Base-by-base conservation (phyloP, 2,329 filamentous ascomycete genomes). In the Nigrograna mackinnonii region DNA sequence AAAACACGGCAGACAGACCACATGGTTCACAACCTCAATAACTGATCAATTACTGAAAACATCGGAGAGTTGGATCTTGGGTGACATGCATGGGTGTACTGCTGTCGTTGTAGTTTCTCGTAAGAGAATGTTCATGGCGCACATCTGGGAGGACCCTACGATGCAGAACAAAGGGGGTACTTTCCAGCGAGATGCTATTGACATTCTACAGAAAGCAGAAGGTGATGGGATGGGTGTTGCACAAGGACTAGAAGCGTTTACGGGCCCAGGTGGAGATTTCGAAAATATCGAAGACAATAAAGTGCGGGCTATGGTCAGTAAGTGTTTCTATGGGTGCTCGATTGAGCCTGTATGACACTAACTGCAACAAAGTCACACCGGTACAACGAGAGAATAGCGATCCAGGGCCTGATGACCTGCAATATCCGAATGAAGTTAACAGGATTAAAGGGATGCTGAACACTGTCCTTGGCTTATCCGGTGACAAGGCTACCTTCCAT, bases 101-200 rank as follows among this genome's bases (percentile, higher is more conserved):
- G 22, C 35, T 19, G 39, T 46, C 2, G 31, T 46, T 39, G 39
- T 46, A 7, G 19, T 46, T 11, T 46, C 43, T 30, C 39, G 39
- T 11, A 46, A 46, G 17, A 24, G 43, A 18, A 43, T 46, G 14
- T 46, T 32, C 20, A 46, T 46, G 43, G 18, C 39, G 16, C 43
- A 46, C 24, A 39, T 46, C 19, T 46, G 34, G 35, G 43, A 46
- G 34, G 13, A n/a, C 4, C 35, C 39, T 19, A 22, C 39, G 20
- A 28, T 46, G 20, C 4, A 19, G 20, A 19, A 24, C 4, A 18
- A 37, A 4, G n/a, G n/a, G n/a, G 20, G 30, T 14, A 4, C 17
- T 6, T 38, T 38, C 16, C 35, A 38, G 21, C 14, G 13, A 14
- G 6, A 35, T n/a, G 28, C 14, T 6, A 6, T 42, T 19, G 33